phyloP scores from a whole-genome alignment of 805 yeast species.

The Candida mattraensis region DNA sequence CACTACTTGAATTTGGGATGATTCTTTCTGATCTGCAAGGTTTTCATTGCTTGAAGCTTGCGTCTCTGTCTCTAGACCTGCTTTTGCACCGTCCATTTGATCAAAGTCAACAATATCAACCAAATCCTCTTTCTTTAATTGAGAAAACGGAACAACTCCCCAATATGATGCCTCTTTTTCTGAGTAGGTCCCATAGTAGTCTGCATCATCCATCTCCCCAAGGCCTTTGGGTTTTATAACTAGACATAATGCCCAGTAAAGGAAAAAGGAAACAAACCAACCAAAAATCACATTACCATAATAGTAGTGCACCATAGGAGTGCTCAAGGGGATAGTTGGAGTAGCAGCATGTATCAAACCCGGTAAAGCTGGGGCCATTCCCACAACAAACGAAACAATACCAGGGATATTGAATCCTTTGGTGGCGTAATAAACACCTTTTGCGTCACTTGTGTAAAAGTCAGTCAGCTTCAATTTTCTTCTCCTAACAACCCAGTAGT shows the following conservation, averaged over 20 bases:
- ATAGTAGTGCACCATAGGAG: slow-evolving; percentile 42
- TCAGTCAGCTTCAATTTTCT: slow-evolving; percentile 40
- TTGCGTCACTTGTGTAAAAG: slow-evolving; percentile 33
- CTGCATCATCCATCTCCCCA: background rate
- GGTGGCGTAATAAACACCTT: slow-evolving; percentile 36
- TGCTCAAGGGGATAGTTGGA: slow-evolving; percentile 16
- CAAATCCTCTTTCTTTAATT: background rate
- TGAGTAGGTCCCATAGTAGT: slow-evolving; percentile 1
- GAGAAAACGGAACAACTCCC: slow-evolving; percentile 1
- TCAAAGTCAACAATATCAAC: background rate
- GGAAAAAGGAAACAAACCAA: background rate
- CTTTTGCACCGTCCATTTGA: too few species aligned
- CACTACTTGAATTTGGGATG: too few species aligned
- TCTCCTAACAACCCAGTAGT: slow-evolving; percentile 39
- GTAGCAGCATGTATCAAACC: slow-evolving; percentile 39
- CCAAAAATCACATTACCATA: slow-evolving; percentile 28
- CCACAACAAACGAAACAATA: slow-evolving; percentile 37
- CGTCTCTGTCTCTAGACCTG: too few species aligned
- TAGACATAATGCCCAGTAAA: background rate
- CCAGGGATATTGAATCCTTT: slow-evolving; percentile 45
- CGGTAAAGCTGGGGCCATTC: slow-evolving; percentile 49
- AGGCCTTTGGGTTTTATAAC: background rate
- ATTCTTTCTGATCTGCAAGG: too few species aligned
- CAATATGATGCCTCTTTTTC: background rate
- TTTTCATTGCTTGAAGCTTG: too few species aligned